Base-by-base conservation (phyloP, 2,329 filamentous ascomycete species). In the Penicillium aurantiogriseum region DNA sequence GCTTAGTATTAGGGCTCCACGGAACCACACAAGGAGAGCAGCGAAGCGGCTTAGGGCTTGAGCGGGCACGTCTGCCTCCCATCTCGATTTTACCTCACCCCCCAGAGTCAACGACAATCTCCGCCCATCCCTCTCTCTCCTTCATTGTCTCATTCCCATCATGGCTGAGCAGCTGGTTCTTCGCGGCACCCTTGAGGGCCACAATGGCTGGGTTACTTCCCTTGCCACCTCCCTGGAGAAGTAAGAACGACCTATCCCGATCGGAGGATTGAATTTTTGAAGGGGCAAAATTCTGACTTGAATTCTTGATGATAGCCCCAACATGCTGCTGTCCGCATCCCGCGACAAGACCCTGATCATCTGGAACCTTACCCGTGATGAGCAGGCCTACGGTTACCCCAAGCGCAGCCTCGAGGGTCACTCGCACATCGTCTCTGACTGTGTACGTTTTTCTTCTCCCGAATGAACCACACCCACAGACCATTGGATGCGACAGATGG, bases 401-500 rank as follows among this genome's bases (percentile, higher is more conserved):
- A 97, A 99, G 88, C 89, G 94, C 83, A 95, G 91, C 78, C 92
- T 99, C 72, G 89, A 95, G 84, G 94, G 94, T 77, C 94, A 99
- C 87, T 97, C 92, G 68, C 94, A 99, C 89, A 99, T 99, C 80
- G 92, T 99, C 79, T 97, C 94, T 80, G 94, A 99, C 89, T 97
- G 94, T 84, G 94, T 96, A 94, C 74, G 91, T 90, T 76, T 65
- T 59, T 61, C 60, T 57, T 60, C 52, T 54, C 59, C 57, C 46
- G 44, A 56, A 46, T 56, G 55, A 52, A 59, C 35, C 29, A 51
- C 49, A 53, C 50, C 54, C 49, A 44, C 49, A 54, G 59, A 48
- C 40, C 54, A 53, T 48, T 58, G 48, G 54, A 46, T 40, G 54
- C 42, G 48, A 61, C 63, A 58, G 50, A 50, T 50, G 50, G 54